phyloP scores from a whole-genome alignment of 306 rosid genomes.

The Vigna trinervia region DNA sequence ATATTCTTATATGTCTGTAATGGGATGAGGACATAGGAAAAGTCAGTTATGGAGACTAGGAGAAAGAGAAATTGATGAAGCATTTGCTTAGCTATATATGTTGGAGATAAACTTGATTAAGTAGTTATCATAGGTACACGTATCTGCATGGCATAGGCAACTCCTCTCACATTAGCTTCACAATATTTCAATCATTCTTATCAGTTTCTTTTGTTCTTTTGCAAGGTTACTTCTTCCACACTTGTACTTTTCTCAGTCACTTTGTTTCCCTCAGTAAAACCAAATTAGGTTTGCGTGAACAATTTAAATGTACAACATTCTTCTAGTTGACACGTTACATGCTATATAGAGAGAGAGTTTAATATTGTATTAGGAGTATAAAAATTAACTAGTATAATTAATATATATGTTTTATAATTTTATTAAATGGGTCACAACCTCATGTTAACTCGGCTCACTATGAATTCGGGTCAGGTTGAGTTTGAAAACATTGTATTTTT shows the following conservation, averaged over 20 bases:
- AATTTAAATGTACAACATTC: background rate
- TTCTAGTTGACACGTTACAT: background rate
- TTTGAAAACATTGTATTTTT: too few species aligned
- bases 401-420: too few species aligned
- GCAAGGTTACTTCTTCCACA: slow-evolving; percentile 5
- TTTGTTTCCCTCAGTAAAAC: slow-evolving; percentile 26
- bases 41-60: slow-evolving; percentile 40
- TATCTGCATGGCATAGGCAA: background rate
- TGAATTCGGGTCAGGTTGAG: too few species aligned
- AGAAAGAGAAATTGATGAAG: slow-evolving; percentile 23
- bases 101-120: background rate
- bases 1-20: background rate
- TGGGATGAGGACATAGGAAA: too few species aligned
- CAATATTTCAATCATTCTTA: slow-evolving; percentile 12
- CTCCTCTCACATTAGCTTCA: background rate
- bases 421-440: too few species aligned
- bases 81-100: background rate
- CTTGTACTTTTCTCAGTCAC: background rate
- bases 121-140: slow-evolving; percentile 19
- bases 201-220: background rate
- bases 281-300: background rate
- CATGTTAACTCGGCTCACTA: too few species aligned
- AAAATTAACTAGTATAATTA: too few species aligned
- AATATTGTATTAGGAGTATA: too few species aligned
- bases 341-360: too few species aligned